Base-by-base conservation (phyloP, 805 yeast genomes). In the Spathaspora hagerdaliae region DNA sequence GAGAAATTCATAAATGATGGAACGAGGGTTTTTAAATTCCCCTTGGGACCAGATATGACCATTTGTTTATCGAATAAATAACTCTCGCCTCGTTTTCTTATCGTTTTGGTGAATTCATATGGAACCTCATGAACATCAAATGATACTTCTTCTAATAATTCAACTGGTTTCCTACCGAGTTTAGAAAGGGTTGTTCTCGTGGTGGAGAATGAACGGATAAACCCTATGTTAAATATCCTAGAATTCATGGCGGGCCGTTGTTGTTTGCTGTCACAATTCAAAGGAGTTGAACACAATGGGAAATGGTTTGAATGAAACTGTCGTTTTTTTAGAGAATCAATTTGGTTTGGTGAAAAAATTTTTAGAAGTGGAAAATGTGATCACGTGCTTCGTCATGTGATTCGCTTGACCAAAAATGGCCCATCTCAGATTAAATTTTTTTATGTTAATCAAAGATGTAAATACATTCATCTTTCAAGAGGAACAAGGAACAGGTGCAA, bases 151-250 rank as follows among this genome's bases (percentile, higher is more conserved):
- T 79, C 76, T 2, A 87, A 78, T 15, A 88, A 52, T 51, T 78
- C 73, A 39, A 92, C 79, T 6, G 97, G 96, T 7, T 84, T 69
- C 29, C 86, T 78, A 6, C 98, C 98, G 42, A 92, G 79, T 61
- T 89, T 85, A 2, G 95, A 86, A 36, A 57, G 43, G 19, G 31
- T 32, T 13, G 47, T 19, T 3, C 50, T 32, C 15, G 54, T 40
- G 24, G 50, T 47, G 15, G 63, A 44, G 41, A 63, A 55, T 7
- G 36, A 31, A 31, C 59, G 53, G 11, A 41, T 27, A 7, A 38
- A 36, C 24, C 29, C 36, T 13, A 37, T 35, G 14, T 35, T 38
- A 33, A 39, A 12, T 34, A 38, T 38, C 26, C 44, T 34, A 14
- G 35, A 9, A 36, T 15, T 9, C 31, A 36, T 36, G 24, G 24